These are phyloP conservation scores for Hypseocharis bilobata DNA, from an alignment of 441 rosid genomes.

Conservation along the genomic window DNA sequence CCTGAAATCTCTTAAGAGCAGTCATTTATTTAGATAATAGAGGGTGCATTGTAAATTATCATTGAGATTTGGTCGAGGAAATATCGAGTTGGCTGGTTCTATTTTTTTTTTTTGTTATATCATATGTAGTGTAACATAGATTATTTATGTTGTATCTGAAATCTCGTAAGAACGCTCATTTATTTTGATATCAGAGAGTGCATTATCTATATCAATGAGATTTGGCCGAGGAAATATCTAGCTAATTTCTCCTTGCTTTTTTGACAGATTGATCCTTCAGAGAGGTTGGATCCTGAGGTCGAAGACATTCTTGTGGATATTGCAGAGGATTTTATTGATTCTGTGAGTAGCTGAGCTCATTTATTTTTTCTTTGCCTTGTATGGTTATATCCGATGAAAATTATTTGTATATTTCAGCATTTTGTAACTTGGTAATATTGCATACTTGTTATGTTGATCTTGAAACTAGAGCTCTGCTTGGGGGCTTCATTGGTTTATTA, in stretches of 20 bases:
- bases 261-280: constrained; percentile 74
- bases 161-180: too few relatives aligned
- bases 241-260: constrained; percentile 6
- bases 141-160: too few relatives aligned
- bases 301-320: constrained; percentile 78
- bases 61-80: neutral
- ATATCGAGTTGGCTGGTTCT: neutral
- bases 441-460: neutral
- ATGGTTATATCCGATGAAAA: neutral
- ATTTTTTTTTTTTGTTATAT: too few relatives aligned
- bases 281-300: constrained; percentile 77
- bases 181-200: too few relatives aligned
- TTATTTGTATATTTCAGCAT: neutral
- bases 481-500: too few relatives aligned
- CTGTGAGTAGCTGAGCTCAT: constrained; percentile 45
- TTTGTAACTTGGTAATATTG: neutral
- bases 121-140: too few relatives aligned
- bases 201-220: too few relatives aligned
- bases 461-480: too few relatives aligned
- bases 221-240: neutral
- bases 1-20: too few relatives aligned
- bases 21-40: too few relatives aligned
- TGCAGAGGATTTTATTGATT: constrained; percentile 86
- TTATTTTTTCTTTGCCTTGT: neutral
- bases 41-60: too few relatives aligned